Percentiles rank a stretch among this genome's conserved stretches.
Evolutionary conservation across 1,139 yeast genomes (phyloP).

Genomic region (Scheffersomyces cryptocercus): DNA sequence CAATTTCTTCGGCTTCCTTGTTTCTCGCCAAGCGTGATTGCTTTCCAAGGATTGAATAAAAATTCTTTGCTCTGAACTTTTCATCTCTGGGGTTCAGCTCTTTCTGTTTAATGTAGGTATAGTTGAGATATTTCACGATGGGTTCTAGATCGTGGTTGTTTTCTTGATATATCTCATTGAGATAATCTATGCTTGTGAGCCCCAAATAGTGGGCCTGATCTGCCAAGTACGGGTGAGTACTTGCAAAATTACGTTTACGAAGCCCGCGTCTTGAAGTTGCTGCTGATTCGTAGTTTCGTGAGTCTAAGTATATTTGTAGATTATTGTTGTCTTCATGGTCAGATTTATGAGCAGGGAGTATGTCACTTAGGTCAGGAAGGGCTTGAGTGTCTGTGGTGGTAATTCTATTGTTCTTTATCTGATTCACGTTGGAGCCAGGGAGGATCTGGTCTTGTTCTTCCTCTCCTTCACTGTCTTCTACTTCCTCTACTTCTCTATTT

Average conservation of each 20-base stretch:
- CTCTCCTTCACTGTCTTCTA: neutral
- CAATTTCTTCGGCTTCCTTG: constrained; percentile 9
- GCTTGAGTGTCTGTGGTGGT: too few species aligned
- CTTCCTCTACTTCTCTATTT: neutral
- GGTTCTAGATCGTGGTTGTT: constrained; percentile 34
- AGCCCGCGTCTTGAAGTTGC: constrained; percentile 30
- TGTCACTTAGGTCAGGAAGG: neutral
- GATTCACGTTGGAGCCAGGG: neutral
- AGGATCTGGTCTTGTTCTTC: neutral
- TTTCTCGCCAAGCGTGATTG: constrained; percentile 13
- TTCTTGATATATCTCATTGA: constrained; percentile 38
- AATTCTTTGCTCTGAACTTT: constrained; percentile 38
- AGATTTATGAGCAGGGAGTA: neutral
- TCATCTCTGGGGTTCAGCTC: constrained; percentile 40
- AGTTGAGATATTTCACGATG: constrained; percentile 38
- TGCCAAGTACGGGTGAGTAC: constrained; percentile 49
- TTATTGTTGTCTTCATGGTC: constrained; percentile 13
- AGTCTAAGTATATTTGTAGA: constrained; percentile 14
- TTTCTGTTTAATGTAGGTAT: constrained; percentile 34
- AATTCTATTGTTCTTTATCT: neutral
- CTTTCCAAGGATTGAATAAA: constrained; percentile 39
- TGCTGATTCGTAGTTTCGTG: constrained; percentile 12
- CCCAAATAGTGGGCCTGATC: constrained; percentile 52
- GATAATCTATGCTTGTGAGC: constrained; percentile 32
- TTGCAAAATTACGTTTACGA: constrained; percentile 46